Evolutionary conservation across 108 stramenopile genomes (phyloP), one percentile per base, ranked within the genome.

Genomic region (Cyclotella choctawhatcheeana): DNA sequence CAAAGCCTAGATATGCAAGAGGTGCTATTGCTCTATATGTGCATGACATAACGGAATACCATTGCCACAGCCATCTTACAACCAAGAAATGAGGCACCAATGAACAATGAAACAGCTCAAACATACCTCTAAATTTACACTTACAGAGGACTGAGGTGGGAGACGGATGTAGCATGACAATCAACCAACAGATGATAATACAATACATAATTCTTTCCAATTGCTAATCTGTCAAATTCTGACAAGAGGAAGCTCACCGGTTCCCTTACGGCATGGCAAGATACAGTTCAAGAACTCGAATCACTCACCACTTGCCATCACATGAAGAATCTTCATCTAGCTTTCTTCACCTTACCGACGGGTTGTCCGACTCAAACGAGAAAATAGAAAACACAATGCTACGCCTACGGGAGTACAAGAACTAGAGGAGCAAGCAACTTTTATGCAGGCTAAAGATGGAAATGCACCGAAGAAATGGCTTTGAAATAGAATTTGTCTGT

Each of bases 331-430:
- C 76, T 69, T 0, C 69, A 68, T 50, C 76, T 77, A 40, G 76
- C 76, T 5, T 70, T 63, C 12, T 21, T 33, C 47, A 20, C 53
- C 70, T 18, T 58, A 78, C 25, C 70, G 54, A 29, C 77, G 58
- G 1, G 70, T 78, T 30, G 44, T 47, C 47, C 71, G 63, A 56
- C 70, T 78, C 20, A 64, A 78, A 31, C 64, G 58, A 61, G 77
- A 78, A 56, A 78, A 78, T 35, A 61, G 77, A 78, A 56, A 78
- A 78, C 27, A 69, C 58, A 67, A 60, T 26, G 35, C 20, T 78
- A 33, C 70, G 70, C 37, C 50, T 22, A 54, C 55, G 64, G 44
- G 70, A 71, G 32, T 25, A 55, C n/a, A n/a, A 5, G 77, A 78
- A 31, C 58, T 78, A 25, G 69, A 78, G 50, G 44, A 20, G 4